Evolutionary conservation across 2,329 filamentous ascomycete genomes (phyloP).

Genomic region (Colletotrichum gigasporum): DNA sequence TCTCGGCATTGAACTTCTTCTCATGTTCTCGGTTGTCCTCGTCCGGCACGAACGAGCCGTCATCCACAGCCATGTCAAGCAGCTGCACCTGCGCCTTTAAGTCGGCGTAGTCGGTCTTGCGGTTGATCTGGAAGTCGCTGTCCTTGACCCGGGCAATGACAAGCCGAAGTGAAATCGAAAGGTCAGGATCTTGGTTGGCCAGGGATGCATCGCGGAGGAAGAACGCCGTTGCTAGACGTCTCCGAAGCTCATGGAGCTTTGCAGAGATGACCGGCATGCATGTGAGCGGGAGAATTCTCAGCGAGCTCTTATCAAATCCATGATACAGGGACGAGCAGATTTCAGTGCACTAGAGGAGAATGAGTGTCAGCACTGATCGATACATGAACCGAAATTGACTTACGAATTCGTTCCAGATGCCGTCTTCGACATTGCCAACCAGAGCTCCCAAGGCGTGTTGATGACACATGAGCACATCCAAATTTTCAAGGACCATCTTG

Average conservation of each 20-base stretch:
- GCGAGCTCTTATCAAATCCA: constrained; percentile 55
- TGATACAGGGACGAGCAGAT: constrained; percentile 57
- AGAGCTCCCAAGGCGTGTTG: constrained; percentile 56
- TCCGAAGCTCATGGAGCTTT: constrained; percentile 67
- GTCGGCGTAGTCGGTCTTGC: constrained; percentile 72
- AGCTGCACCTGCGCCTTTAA: constrained; percentile 73
- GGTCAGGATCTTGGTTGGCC: constrained; percentile 50
- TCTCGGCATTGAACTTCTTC: constrained; percentile 71
- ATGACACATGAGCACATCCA: constrained; percentile 46
- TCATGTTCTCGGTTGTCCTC: constrained; percentile 40
- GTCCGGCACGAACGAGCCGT: constrained; percentile 52
- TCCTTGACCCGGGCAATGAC: constrained; percentile 57
- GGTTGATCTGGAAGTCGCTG: constrained; percentile 61
- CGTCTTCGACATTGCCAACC: constrained; percentile 49
- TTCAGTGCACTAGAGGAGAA: constrained; percentile 55
- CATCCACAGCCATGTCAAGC: constrained; percentile 79
- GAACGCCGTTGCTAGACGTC: constrained; percentile 72
- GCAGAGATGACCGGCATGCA: constrained; percentile 64
- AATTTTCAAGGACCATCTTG: constrained; percentile 49
- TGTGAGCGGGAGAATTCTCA: constrained; percentile 67
- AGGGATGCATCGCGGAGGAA: constrained; percentile 63
- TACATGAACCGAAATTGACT: constrained; percentile 35
- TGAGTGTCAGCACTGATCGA: constrained; percentile 20
- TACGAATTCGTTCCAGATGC: constrained; percentile 53
- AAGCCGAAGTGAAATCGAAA: constrained; percentile 50